Evolutionary conservation across 495 filamentous ascomycete genomes (phyloP), one percentile per base, ranked within the genome.

Genomic region (Penicillium fimorum): DNA sequence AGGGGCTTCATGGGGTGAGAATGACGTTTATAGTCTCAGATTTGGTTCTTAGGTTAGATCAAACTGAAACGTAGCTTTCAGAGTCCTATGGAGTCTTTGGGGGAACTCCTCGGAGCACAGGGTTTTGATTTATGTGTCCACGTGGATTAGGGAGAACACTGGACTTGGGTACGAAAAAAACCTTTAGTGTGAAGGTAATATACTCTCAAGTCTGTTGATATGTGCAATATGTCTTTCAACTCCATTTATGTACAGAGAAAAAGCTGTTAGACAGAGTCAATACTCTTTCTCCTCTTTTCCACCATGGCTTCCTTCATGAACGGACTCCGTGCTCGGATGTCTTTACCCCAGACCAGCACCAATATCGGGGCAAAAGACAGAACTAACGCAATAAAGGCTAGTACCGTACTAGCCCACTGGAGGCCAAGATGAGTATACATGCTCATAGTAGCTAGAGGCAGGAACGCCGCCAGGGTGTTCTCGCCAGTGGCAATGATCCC

Each of bases 221-320:
- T 62, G 25, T 62, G 48, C 18, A 43, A 42, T 41, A 20, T 20
- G 32, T 29, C 24, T 8, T 33, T 33, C 9, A 47, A 2, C 2
- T 0, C 7, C 2, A 5, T 27, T 47, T 44, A 5, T 45, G 29
- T 51, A 25, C 38, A 57, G 20, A 50, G 38, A 2, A 20, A 22
- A 25, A 5, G 3, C 20, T 24, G 22, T 64, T 38, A 67, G 41
- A 66, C 66, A 9, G 66, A 62, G 22, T 62, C 61, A 24, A 67
- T 47, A 40, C 61, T 69, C 40, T 67, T 62, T 37, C 60, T 57
- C 43, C 60, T 55, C 53, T 58, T 68, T 20, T 68, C 61, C 29
- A 69, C 17, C 60, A 68, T 70, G 4, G 66, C 64, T 45, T 68
- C 66, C 20, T 69, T 65, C 70, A 75, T 75, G 47, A 73, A 75